Evolutionary conservation across 1,139 yeast genomes (phyloP).

Genomic region (Blastobotrys illinoisensis): DNA sequence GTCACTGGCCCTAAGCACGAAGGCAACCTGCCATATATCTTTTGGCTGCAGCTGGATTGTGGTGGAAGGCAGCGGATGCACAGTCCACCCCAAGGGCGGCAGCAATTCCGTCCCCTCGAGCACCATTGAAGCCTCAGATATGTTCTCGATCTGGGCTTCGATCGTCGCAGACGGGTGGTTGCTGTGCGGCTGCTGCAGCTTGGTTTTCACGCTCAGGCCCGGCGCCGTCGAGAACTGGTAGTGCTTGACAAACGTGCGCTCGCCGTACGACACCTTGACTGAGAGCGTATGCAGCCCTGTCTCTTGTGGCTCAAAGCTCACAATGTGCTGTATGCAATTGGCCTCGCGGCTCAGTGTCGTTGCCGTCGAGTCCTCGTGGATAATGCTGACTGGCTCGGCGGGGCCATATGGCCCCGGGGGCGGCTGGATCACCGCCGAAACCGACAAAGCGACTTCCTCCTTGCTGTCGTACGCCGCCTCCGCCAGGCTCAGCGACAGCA

Average conservation of each 20-base stretch:
- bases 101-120: slow-evolving; percentile 30
- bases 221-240: slow-evolving; percentile 30
- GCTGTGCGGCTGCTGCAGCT: slow-evolving; percentile 14
- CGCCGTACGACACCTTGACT: slow-evolving; percentile 23
- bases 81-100: slow-evolving; percentile 27
- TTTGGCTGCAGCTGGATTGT: slow-evolving; percentile 14
- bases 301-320: slow-evolving; percentile 27
- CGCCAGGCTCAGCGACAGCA: slow-evolving; percentile 21
- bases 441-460: slow-evolving; percentile 18
- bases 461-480: slow-evolving; percentile 3
- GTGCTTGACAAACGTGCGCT: slow-evolving; percentile 22
- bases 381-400: not conserved
- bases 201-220: slow-evolving; percentile 31
- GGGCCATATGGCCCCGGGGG: slow-evolving; percentile 13
- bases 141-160: slow-evolving; percentile 35
- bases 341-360: slow-evolving; percentile 15
- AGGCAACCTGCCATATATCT: slow-evolving; percentile 20
- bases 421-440: slow-evolving; percentile 21
- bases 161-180: slow-evolving; percentile 20
- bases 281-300: slow-evolving; percentile 30
- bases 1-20: slow-evolving; percentile 13
- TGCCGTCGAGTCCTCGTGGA: slow-evolving; percentile 17
- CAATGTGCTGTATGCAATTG: slow-evolving; percentile 19
- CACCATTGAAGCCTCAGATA: slow-evolving; percentile 27
- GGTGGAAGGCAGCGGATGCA: slow-evolving; percentile 15